A percentile compares a stretch with the other conserved stretches of the same genome.
phyloP scores from a whole-genome alignment of 2,329 filamentous ascomycete genomes.

The Ilyonectria destructans region DNA sequence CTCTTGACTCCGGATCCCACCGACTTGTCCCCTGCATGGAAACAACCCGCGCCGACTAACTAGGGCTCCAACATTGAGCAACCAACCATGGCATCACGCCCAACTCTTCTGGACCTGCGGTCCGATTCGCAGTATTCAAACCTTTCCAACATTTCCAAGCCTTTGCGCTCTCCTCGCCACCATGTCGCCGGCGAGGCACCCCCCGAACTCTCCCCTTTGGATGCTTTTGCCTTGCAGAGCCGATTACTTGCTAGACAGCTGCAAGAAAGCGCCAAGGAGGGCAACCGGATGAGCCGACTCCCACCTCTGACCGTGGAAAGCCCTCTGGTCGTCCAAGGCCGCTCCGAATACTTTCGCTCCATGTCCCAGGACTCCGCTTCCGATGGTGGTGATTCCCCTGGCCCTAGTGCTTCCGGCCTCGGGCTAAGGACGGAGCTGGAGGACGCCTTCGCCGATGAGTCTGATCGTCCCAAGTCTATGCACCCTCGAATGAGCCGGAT shows the following conservation, averaged over 20 bases:
- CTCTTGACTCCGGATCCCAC: not conserved
- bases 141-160: constrained; percentile 63
- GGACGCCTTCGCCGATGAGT: constrained; percentile 64
- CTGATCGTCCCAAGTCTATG: constrained; percentile 79
- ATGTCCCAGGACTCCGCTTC: constrained; percentile 75
- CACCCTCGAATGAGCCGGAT: constrained; percentile 82
- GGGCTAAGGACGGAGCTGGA: constrained; percentile 72
- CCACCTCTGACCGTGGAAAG: constrained; percentile 88
- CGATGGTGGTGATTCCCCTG: constrained; percentile 56
- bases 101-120: constrained; percentile 73
- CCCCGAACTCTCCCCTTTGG: constrained; percentile 92
- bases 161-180: constrained; percentile 81
- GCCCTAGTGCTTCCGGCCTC: constrained; percentile 51
- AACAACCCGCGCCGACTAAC: constrained; percentile 26
- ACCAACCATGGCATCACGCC: constrained; percentile 69
- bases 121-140: constrained; percentile 70
- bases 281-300: constrained; percentile 86
- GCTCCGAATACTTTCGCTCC: constrained; percentile 87
- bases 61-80: constrained; percentile 30
- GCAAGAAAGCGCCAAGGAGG: constrained; percentile 82
- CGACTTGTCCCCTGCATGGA: constrained; percentile 38
- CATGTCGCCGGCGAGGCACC: constrained; percentile 87
- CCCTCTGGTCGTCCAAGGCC: constrained; percentile 81
- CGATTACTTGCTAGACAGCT: constrained; percentile 90
- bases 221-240: constrained; percentile 95